Conservation (phyloP, 2,329 filamentous ascomycete species). For the Magnaporthales sp. region DNA sequence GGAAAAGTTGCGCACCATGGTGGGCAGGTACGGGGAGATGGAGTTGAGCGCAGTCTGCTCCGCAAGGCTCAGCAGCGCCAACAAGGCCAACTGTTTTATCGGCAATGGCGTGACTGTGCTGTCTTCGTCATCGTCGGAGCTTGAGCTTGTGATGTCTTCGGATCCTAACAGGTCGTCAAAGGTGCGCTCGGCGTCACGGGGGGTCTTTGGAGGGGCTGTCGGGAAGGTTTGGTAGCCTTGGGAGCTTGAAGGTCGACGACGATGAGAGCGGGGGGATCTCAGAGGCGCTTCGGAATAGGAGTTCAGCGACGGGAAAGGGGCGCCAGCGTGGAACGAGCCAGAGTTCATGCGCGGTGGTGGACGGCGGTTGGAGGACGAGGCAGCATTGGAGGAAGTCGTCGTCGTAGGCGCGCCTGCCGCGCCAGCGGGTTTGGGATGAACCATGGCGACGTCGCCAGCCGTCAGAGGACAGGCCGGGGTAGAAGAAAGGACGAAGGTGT, state of each 20-base stretch:
- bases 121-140: conserved; percentile 26
- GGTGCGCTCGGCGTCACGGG: conserved; percentile 23
- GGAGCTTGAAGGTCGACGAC: conserved; percentile 18
- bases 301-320: conserved; percentile 32
- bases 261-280: conserved; percentile 6
- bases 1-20: conserved; percentile 83
- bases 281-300: conserved; percentile 13
- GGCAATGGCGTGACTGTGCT: conserved; percentile 61
- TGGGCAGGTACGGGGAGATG: conserved; percentile 87
- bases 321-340: conserved; percentile 44
- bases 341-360: conserved; percentile 21
- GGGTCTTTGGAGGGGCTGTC: conserved; percentile 60
- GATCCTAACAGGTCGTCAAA: conserved; percentile 5
- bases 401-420: conserved; percentile 9
- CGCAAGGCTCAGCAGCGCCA: conserved; percentile 81
- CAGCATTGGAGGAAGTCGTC: neutral
- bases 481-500: neutral
- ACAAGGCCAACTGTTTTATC: conserved; percentile 68
- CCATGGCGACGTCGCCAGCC: conserved; percentile 10
- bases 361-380: neutral
- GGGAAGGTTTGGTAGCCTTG: conserved; percentile 77
- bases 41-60: conserved; percentile 97
- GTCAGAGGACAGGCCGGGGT: neutral
- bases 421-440: conserved; percentile 10
- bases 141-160: conserved; percentile 15